Evolutionary conservation across 345 rosid species (phyloP).

Genomic region (Gossypium thurberi): DNA sequence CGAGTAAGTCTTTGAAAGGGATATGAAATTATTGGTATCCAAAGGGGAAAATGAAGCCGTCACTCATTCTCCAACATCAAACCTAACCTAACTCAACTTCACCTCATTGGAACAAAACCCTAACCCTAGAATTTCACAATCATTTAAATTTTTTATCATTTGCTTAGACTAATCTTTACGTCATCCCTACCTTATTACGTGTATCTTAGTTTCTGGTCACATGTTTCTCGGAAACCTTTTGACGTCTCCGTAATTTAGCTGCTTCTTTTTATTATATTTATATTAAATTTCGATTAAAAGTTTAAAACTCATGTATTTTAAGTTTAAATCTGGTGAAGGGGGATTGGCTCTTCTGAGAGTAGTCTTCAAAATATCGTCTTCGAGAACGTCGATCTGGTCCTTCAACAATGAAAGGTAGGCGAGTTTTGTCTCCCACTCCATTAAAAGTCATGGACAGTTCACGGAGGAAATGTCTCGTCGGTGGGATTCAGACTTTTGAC

Average conservation of each 20-base stretch:
- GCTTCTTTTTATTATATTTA: too few species aligned
- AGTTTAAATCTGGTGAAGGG: too few species aligned
- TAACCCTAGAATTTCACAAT: neutral
- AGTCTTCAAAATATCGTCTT: too few species aligned
- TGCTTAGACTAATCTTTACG: neutral
- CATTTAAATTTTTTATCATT: neutral
- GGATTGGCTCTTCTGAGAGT: too few species aligned
- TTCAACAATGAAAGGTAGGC: fast-evolving
- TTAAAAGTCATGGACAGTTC: too few species aligned
- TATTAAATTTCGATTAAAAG: too few species aligned
- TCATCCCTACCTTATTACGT: neutral
- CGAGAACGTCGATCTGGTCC: fast-evolving
- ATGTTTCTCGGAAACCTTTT: neutral
- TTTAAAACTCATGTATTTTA: too few species aligned
- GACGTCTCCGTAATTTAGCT: neutral
- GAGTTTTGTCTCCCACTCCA: too few species aligned
- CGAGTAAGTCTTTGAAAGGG: neutral
- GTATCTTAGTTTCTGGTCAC: neutral
- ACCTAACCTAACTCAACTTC: slow-evolving; percentile 11
- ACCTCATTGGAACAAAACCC: neutral
- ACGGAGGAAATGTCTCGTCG: fast-evolving
- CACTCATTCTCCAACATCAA: slow-evolving; percentile 45
- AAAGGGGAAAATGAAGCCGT: slow-evolving; percentile 42
- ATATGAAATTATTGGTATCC: slow-evolving; percentile 30
- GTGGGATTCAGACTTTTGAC: too few species aligned